These are phyloP conservation scores for Fonsecaea pedrosoi DNA, from an alignment of 2,329 filamentous ascomycete genomes.

Conservation along the genomic window DNA sequence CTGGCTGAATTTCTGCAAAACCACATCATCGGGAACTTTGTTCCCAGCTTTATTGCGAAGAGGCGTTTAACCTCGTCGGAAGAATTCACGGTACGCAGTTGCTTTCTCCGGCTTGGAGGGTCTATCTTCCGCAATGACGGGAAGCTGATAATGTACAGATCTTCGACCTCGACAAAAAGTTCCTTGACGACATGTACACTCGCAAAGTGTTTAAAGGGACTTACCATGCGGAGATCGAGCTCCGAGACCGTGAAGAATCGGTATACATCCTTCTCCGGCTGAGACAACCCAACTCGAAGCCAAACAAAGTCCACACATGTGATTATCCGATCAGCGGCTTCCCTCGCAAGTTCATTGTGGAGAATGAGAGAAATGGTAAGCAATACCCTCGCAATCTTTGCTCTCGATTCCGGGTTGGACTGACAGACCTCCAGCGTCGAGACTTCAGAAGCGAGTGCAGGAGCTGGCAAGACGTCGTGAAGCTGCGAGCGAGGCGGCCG, in stretches of 20 bases:
- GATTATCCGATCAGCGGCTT: conserved; percentile 5
- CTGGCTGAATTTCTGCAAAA: conserved; percentile 1
- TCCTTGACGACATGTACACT: conserved; percentile 3
- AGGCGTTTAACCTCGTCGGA: background rate
- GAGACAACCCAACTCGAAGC: background rate
- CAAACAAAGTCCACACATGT: background rate
- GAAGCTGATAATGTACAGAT: background rate
- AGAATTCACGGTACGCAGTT: background rate
- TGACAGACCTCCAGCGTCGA: background rate
- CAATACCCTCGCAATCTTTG: background rate
- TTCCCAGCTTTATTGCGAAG: background rate
- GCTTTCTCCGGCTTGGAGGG: background rate
- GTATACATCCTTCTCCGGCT: background rate
- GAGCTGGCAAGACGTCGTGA: conserved; percentile 2
- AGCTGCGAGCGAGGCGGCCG: background rate
- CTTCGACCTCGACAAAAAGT: background rate
- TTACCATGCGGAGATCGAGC: background rate
- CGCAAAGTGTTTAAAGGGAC: background rate
- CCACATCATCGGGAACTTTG: background rate
- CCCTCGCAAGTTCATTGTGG: background rate
- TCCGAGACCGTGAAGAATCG: background rate
- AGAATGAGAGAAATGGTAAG: background rate
- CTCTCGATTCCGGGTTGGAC: background rate
- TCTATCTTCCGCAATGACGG: background rate
- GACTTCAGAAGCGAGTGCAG: background rate